Evolutionary conservation across 352 stramenopile genomes (phyloP).

Genomic region (Globisporangium orthogonon): DNA sequence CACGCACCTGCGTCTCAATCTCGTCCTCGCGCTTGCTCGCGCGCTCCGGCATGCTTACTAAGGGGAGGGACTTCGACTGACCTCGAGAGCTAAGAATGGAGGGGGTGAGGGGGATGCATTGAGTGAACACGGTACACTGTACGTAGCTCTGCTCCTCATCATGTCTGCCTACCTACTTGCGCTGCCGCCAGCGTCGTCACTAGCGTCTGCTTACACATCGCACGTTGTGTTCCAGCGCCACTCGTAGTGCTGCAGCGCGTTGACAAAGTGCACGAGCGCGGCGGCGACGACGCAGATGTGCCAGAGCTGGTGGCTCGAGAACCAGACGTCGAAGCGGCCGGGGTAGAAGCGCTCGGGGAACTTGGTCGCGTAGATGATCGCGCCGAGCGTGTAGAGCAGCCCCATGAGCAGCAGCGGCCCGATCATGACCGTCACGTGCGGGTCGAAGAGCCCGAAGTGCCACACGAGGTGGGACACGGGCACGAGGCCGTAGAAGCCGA

Average conservation of each 20-base stretch:
- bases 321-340: slow-evolving; percentile 79
- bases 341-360: slow-evolving; percentile 85
- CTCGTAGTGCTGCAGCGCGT: slow-evolving; percentile 80
- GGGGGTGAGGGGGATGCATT: no score
- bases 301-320: slow-evolving; percentile 85
- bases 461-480: slow-evolving; percentile 71
- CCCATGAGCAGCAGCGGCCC: slow-evolving; percentile 72
- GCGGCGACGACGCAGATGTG: slow-evolving; percentile 85
- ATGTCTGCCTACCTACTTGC: no score
- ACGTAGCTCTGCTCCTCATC: no score
- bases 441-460: slow-evolving; percentile 72
- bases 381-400: slow-evolving; percentile 68
- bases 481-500: slow-evolving; percentile 80
- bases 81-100: neutral
- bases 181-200: no score
- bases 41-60: no score
- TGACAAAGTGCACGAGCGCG: slow-evolving; percentile 79
- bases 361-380: slow-evolving; percentile 80
- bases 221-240: slow-evolving; percentile 83
- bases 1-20: slow-evolving; percentile 8
- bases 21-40: neutral
- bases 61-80: no score
- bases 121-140: no score
- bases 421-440: slow-evolving; percentile 83
- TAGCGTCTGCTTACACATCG: slow-evolving; percentile 30